phyloP scores from a whole-genome alignment of 1,284 basidiomycete genomes.

The Irpex sp. region DNA sequence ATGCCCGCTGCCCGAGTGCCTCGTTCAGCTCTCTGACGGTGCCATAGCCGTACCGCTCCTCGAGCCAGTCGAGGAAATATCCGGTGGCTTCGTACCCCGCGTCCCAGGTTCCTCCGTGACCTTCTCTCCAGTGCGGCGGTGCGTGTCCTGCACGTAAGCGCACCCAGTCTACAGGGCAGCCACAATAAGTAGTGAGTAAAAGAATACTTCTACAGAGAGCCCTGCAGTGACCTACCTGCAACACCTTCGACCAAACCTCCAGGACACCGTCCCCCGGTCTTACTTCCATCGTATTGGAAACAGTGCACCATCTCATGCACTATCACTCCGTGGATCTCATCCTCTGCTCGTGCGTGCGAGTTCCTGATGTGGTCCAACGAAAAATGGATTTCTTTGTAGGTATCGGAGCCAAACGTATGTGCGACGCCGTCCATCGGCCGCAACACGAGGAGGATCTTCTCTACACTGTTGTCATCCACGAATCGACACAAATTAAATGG shows the following conservation, averaged over 20 bases:
- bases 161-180: slow-evolving; percentile 49
- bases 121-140: slow-evolving; percentile 60
- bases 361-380: slow-evolving; percentile 55
- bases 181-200: background rate
- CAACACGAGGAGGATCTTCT: slow-evolving; percentile 49
- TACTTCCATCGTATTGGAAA: slow-evolving; percentile 55
- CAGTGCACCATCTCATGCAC: slow-evolving; percentile 69
- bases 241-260: slow-evolving; percentile 68
- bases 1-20: slow-evolving; percentile 42
- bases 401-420: slow-evolving; percentile 48
- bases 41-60: slow-evolving; percentile 46
- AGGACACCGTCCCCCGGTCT: slow-evolving; percentile 45
- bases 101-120: slow-evolving; percentile 53
- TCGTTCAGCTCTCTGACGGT: slow-evolving; percentile 52
- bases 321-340: slow-evolving; percentile 64
- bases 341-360: slow-evolving; percentile 35
- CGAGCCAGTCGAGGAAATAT: slow-evolving; percentile 70
- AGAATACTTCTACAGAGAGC: background rate
- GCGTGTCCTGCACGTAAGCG: slow-evolving; percentile 50
- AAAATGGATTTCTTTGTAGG: slow-evolving; percentile 66
- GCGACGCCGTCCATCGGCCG: slow-evolving; percentile 64
- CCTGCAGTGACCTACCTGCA: slow-evolving; percentile 41
- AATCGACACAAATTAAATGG: background rate
- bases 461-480: slow-evolving; percentile 34
- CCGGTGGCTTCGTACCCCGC: slow-evolving; percentile 66